These are phyloP conservation scores for Plasmodium gonderi DNA, from an alignment of 169 alveolate species.

Conservation along the genomic window DNA sequence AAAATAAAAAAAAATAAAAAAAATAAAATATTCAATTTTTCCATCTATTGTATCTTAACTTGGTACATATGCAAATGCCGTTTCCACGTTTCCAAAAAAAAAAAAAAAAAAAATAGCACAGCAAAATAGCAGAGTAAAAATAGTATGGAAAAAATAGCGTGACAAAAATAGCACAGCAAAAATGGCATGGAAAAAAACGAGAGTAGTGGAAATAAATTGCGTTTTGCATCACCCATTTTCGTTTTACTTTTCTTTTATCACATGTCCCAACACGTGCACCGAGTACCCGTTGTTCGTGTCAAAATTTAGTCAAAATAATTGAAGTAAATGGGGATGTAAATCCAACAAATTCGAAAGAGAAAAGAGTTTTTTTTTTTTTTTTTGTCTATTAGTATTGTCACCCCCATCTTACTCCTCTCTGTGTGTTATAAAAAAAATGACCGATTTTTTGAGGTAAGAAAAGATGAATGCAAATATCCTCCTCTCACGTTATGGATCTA, in stretches of 20 bases:
- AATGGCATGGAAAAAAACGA: no score
- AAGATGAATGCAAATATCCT: background rate
- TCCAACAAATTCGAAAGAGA: background rate
- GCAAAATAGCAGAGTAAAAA: background rate
- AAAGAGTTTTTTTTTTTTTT: no score
- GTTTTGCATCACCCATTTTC: no score
- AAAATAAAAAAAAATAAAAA: background rate
- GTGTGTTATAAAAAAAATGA: no score
- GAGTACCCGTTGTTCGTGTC: no score
- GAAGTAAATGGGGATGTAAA: background rate
- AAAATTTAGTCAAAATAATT: background rate
- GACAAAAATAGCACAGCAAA: background rate
- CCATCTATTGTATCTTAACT: background rate
- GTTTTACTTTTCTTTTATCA: no score
- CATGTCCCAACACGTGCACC: no score
- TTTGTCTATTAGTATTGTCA: no score
- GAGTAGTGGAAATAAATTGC: no score
- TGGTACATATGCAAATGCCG: background rate
- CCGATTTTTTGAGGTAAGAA: constrained; percentile 64
- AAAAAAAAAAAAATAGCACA: background rate
- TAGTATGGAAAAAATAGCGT: background rate
- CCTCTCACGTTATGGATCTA: no score
- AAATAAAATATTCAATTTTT: background rate
- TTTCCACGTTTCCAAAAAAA: background rate
- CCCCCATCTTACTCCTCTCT: no score